These are phyloP conservation scores for Penicillium aurantiogriseum DNA, from an alignment of 2,329 filamentous ascomycete species.

Conservation along the genomic window DNA sequence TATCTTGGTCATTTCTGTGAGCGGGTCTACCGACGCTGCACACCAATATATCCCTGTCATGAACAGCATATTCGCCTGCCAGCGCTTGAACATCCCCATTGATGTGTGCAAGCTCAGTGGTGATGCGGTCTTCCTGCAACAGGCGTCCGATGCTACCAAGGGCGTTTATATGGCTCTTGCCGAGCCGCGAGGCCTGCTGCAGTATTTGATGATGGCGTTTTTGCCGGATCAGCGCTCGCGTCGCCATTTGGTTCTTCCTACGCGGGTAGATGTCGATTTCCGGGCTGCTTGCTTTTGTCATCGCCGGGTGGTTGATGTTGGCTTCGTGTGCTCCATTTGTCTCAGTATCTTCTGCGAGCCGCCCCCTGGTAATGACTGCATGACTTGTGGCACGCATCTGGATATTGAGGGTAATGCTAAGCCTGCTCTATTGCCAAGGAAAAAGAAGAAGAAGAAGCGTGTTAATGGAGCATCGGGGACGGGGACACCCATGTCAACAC, in stretches of 20 bases:
- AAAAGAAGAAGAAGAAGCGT: slow-evolving; percentile 74
- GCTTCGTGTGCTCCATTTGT: slow-evolving; percentile 95
- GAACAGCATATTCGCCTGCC: slow-evolving; percentile 96
- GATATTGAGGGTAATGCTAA: slow-evolving; percentile 71
- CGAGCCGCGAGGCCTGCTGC: slow-evolving; percentile 69
- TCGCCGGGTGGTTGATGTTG: slow-evolving; percentile 81
- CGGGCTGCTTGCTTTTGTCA: slow-evolving; percentile 98
- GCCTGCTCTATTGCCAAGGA: slow-evolving; percentile 70
- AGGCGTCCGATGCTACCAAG: slow-evolving; percentile 73
- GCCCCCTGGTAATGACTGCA: slow-evolving; percentile 64
- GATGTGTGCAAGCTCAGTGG: slow-evolving; percentile 86
- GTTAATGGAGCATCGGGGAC: slow-evolving; percentile 48
- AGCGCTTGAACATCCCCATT: slow-evolving; percentile 82
- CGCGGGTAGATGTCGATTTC: slow-evolving; percentile 87
- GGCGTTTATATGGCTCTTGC: slow-evolving; percentile 67
- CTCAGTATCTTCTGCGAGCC: slow-evolving; percentile 85
- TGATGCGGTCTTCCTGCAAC: slow-evolving; percentile 87
- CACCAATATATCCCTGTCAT: slow-evolving; percentile 96
- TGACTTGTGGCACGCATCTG: slow-evolving; percentile 79
- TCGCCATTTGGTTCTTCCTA: slow-evolving; percentile 70
- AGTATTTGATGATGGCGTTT: slow-evolving; percentile 94
- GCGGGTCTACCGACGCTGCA: slow-evolving; percentile 80
- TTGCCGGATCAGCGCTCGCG: slow-evolving; percentile 68
- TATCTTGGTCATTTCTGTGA: slow-evolving; percentile 87
- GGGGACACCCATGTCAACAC: slow-evolving; percentile 59